These are phyloP conservation scores for Toxicodendron radicans DNA, from an alignment of 345 rosid species.

Conservation along the genomic window DNA sequence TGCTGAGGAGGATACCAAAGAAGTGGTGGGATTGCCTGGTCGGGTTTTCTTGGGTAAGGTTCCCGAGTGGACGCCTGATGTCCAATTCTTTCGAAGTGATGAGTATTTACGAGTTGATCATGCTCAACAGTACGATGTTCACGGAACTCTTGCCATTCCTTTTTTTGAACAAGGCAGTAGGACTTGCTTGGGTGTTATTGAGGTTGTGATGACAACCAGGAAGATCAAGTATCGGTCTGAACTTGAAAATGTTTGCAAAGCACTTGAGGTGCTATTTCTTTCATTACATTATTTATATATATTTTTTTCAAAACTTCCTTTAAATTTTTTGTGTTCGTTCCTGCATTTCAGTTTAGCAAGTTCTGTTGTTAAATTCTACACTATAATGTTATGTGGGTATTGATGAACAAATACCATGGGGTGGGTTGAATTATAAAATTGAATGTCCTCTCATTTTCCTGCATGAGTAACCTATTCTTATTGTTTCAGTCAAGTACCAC, in stretches of 20 bases:
- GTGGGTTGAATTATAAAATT: neutral
- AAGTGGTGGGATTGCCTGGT: constrained; percentile 69
- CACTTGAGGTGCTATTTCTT: constrained; percentile 70
- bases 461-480: neutral
- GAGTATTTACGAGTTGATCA: constrained; percentile 76
- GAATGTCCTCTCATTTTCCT: neutral
- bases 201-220: constrained; percentile 78
- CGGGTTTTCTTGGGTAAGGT: constrained; percentile 79
- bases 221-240: constrained; percentile 64
- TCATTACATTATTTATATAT: constrained; percentile 7
- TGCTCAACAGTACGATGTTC: constrained; percentile 71
- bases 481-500: neutral
- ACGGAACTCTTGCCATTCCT: constrained; percentile 90
- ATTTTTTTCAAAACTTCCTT: neutral
- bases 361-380: neutral
- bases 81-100: constrained; percentile 77
- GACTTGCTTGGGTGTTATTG: constrained; percentile 88
- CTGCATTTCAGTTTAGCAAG: constrained; percentile 2
- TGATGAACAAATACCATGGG: neutral
- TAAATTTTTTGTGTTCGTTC: neutral
- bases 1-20: constrained; percentile 70
- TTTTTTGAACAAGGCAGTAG: constrained; percentile 83
- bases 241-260: constrained; percentile 81
- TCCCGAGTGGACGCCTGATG: constrained; percentile 99
- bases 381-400: neutral